These are phyloP conservation scores for Phaeosphaeria sp. DNA, from an alignment of 2,329 filamentous ascomycete species.

Conservation along the genomic window DNA sequence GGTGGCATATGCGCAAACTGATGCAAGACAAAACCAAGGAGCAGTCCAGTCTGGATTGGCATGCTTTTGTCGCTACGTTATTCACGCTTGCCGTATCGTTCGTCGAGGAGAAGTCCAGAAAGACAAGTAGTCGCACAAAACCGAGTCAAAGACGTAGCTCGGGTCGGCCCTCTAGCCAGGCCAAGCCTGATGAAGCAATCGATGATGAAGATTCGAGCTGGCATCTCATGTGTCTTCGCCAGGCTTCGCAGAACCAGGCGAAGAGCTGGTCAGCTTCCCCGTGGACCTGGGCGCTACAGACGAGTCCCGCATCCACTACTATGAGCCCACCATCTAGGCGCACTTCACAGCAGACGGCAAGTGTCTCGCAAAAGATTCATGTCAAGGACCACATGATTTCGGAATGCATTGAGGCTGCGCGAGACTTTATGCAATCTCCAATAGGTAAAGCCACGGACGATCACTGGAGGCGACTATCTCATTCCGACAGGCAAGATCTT, in stretches of 20 bases:
- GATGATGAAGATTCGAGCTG: constrained; percentile 39
- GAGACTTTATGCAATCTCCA: constrained; percentile 43
- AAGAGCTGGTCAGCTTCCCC: constrained; percentile 42
- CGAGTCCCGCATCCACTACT: constrained; percentile 27
- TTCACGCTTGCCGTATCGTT: constrained; percentile 49
- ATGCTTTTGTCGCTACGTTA: constrained; percentile 50
- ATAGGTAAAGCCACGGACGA: constrained; percentile 52
- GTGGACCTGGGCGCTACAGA: constrained; percentile 45
- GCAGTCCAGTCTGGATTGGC: constrained; percentile 39
- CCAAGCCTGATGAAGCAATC: constrained; percentile 28
- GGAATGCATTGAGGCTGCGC: constrained; percentile 39
- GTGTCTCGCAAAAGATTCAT: constrained; percentile 36
- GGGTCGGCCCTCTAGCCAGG: constrained; percentile 30
- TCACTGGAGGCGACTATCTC: constrained; percentile 63
- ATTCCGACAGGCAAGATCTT: constrained; percentile 43
- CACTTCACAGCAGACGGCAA: constrained; percentile 15
- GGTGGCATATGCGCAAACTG: constrained; percentile 46
- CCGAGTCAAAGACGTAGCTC: constrained; percentile 29
- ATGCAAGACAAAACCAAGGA: constrained; percentile 17
- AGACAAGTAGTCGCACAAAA: constrained; percentile 23
- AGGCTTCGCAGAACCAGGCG: constrained; percentile 27
- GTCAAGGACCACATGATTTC: constrained; percentile 35
- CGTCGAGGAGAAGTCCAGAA: constrained; percentile 38
- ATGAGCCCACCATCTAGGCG: constrained; percentile 34
- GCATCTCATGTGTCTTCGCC: constrained; percentile 42